A percentile compares a stretch with the other conserved stretches of the same genome.
phyloP scores from a whole-genome alignment of 164 flowering plant species.

The Berberis vulgaris region DNA sequence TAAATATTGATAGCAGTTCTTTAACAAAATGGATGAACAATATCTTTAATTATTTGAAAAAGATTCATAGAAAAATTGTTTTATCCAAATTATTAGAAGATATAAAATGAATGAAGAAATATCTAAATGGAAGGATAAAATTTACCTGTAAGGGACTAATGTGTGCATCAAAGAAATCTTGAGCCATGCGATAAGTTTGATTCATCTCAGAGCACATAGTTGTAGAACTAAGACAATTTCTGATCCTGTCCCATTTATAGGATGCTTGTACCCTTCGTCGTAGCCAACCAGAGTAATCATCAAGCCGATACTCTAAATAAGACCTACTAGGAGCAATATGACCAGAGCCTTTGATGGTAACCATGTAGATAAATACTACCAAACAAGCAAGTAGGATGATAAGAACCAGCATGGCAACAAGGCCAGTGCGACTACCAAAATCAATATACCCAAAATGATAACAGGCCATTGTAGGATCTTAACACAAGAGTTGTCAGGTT shows the following conservation, averaged over 20 bases:
- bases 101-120: too few species aligned
- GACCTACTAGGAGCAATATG: slow-evolving; percentile 66
- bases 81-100: too few species aligned
- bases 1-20: too few species aligned
- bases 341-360: slow-evolving; percentile 61
- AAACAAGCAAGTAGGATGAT: slow-evolving; percentile 46
- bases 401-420: slow-evolving; percentile 66
- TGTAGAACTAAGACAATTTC: slow-evolving; percentile 54
- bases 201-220: slow-evolving; percentile 58
- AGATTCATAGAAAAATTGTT: too few species aligned
- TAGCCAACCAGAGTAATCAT: slow-evolving; percentile 75
- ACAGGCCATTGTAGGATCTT: slow-evolving; percentile 89
- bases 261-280: slow-evolving; percentile 48
- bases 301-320: slow-evolving; percentile 68
- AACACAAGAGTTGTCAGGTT: slow-evolving; percentile 75
- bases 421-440: slow-evolving; percentile 52
- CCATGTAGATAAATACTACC: slow-evolving; percentile 67
- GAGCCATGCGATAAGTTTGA: slow-evolving; percentile 61
- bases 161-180: slow-evolving; percentile 78
- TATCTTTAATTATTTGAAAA: too few species aligned
- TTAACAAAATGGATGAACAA: too few species aligned
- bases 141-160: slow-evolving; percentile 73
- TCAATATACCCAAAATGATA: slow-evolving; percentile 59
- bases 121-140: neutral
- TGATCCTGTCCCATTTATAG: slow-evolving; percentile 77